Conservation (phyloP, 2,329 filamentous ascomycete species). For the Magnaporthiopsis rhizophila region DNA sequence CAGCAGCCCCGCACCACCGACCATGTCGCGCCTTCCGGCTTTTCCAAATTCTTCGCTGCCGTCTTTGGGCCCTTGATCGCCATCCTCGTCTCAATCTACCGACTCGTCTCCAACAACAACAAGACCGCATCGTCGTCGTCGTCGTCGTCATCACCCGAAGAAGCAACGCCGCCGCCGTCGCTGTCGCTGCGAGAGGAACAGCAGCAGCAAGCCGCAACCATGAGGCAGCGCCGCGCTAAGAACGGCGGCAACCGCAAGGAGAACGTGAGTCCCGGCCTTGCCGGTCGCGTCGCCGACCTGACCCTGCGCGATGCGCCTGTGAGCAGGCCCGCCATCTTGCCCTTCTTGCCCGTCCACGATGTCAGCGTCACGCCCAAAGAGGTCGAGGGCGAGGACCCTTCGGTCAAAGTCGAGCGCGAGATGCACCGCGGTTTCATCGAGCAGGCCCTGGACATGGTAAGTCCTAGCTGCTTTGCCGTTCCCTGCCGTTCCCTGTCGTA, state of each 20-base stretch:
- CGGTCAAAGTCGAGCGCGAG: conserved; percentile 25
- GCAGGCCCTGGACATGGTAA: conserved; percentile 79
- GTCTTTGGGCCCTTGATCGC: background rate
- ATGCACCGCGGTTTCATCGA: conserved; percentile 63
- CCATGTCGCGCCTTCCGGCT: background rate
- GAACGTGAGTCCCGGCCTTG: background rate
- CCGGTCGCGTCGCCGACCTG: background rate
- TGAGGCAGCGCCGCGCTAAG: background rate
- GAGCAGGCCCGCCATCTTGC: background rate
- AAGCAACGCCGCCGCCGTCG: background rate
- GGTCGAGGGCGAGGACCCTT: conserved; percentile 22
- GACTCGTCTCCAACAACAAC: background rate
- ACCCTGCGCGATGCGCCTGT: conserved; percentile 3
- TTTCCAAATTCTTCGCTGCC: background rate
- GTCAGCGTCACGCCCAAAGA: conserved; percentile 16
- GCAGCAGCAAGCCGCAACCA: too few relatives aligned
- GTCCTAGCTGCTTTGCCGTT: conserved; percentile 14
- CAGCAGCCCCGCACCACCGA: too few relatives aligned
- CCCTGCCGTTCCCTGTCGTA: too few relatives aligned
- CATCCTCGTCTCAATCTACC: conserved; percentile 1
- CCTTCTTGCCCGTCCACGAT: background rate
- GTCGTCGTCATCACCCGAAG: background rate
- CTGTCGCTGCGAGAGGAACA: background rate
- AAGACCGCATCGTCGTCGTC: background rate
- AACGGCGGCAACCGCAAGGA: background rate